Conservation (phyloP, 371 early-diverging fungal species). For the Lichtheimia corymbifera region DNA sequence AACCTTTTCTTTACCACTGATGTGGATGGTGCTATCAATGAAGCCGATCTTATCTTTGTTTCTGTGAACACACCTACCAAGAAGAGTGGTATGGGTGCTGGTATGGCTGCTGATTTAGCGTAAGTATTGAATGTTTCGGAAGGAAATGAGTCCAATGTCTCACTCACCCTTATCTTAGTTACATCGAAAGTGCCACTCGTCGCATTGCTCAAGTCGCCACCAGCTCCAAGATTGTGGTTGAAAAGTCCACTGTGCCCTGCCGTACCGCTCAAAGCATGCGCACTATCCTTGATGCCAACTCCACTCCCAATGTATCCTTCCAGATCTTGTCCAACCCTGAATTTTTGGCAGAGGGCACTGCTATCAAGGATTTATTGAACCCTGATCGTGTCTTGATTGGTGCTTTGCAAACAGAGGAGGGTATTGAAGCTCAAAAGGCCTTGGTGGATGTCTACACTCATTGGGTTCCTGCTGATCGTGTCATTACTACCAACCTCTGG, state of each 20-base stretch:
- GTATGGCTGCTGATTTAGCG: conserved; percentile 86
- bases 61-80: conserved; percentile 91
- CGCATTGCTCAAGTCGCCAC: conserved; percentile 86
- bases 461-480: conserved; percentile 85
- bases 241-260: conserved; percentile 96
- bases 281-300: conserved; percentile 85
- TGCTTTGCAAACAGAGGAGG: conserved; percentile 76
- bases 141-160: neutral
- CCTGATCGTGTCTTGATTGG: conserved; percentile 97
- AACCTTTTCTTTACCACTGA: conserved; percentile 88
- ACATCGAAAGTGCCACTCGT: conserved; percentile 85
- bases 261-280: conserved; percentile 91
- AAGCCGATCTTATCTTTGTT: conserved; percentile 87
- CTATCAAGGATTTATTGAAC: conserved; percentile 79
- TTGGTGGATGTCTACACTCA: conserved; percentile 78
- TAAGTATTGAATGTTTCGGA: conserved; percentile 39
- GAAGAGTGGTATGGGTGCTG: conserved; percentile 78
- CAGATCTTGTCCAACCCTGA: conserved; percentile 96
- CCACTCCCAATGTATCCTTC: conserved; percentile 70
- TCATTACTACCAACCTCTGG: conserved; percentile 94
- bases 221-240: conserved; percentile 89
- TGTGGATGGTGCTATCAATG: conserved; percentile 71
- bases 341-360: conserved; percentile 96
- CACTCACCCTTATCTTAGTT: conserved; percentile 41
- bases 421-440: conserved; percentile 75